Conservation (phyloP, 2,329 filamentous ascomycete species). For the Didymella exigua region DNA sequence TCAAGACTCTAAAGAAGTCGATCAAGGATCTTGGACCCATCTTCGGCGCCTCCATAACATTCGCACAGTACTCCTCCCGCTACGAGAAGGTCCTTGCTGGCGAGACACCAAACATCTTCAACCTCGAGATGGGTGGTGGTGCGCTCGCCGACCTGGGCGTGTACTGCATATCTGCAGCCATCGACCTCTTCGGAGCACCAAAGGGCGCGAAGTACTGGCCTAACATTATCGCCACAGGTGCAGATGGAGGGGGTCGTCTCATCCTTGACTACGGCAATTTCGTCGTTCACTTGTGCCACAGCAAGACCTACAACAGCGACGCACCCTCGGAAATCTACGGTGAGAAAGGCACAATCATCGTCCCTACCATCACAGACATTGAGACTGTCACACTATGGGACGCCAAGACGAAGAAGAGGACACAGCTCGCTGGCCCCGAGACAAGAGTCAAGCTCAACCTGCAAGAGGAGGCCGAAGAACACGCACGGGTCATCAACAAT, state of each 20-base stretch:
- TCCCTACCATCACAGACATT: slow-evolving; percentile 55
- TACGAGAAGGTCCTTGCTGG: slow-evolving; percentile 56
- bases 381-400: slow-evolving; percentile 50
- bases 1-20: slow-evolving; percentile 50
- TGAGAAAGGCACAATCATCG: slow-evolving; percentile 53
- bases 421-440: slow-evolving; percentile 48
- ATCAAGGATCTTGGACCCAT: slow-evolving; percentile 50
- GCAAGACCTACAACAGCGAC: slow-evolving; percentile 53
- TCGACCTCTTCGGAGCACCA: slow-evolving; percentile 56
- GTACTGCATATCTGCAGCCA: slow-evolving; percentile 55
- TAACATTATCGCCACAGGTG: slow-evolving; percentile 52
- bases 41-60: slow-evolving; percentile 53
- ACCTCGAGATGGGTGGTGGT: slow-evolving; percentile 54
- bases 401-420: slow-evolving; percentile 51
- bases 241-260: slow-evolving; percentile 54
- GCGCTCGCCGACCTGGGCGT: slow-evolving; percentile 57
- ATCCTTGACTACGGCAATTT: slow-evolving; percentile 53
- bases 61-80: slow-evolving; percentile 53
- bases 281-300: slow-evolving; percentile 50
- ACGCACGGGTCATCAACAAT: slow-evolving; percentile 52
- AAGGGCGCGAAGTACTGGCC: slow-evolving; percentile 51
- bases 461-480: slow-evolving; percentile 55
- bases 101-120: slow-evolving; percentile 57
- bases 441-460: slow-evolving; percentile 50
- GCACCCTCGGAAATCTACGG: slow-evolving; percentile 55